Conservation (phyloP, 176 grass and related monocot genomes). For the Triticum dicoccoides region DNA sequence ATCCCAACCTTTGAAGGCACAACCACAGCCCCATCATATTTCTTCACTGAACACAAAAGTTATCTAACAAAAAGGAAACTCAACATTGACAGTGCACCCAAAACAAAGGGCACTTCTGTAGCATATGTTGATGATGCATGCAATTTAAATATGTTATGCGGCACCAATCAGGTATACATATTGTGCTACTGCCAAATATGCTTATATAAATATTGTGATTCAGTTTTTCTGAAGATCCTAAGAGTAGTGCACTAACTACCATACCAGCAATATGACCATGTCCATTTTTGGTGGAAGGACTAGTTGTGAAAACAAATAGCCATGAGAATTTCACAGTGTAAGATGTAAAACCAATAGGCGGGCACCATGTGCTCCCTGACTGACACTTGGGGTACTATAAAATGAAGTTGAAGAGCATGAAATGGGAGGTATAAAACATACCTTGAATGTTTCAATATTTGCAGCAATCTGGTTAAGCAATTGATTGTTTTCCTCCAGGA, state of each 20-base stretch:
- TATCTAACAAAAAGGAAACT: neutral
- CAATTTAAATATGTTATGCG: neutral
- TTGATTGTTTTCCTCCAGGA: constrained; percentile 75
- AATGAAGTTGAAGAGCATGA: neutral
- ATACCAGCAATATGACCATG: neutral
- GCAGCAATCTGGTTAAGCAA: constrained; percentile 76
- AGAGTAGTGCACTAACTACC: neutral
- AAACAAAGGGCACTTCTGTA: neutral
- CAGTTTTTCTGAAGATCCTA: neutral
- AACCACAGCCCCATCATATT: neutral
- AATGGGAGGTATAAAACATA: constrained; percentile 18
- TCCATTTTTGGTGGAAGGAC: neutral
- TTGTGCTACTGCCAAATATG: neutral
- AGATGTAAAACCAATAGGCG: neutral
- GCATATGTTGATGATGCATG: neutral
- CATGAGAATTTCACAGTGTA: neutral
- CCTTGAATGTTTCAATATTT: constrained; percentile 77
- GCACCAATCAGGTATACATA: neutral
- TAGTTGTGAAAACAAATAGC: neutral
- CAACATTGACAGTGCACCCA: neutral
- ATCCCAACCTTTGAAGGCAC: neutral
- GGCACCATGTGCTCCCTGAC: neutral
- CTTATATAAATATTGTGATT: neutral
- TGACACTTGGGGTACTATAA: neutral
- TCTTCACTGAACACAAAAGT: neutral